Evolutionary conservation across 1,284 basidiomycete genomes (phyloP).

Genomic region (Cutaneotrichosporon cavernicola): DNA sequence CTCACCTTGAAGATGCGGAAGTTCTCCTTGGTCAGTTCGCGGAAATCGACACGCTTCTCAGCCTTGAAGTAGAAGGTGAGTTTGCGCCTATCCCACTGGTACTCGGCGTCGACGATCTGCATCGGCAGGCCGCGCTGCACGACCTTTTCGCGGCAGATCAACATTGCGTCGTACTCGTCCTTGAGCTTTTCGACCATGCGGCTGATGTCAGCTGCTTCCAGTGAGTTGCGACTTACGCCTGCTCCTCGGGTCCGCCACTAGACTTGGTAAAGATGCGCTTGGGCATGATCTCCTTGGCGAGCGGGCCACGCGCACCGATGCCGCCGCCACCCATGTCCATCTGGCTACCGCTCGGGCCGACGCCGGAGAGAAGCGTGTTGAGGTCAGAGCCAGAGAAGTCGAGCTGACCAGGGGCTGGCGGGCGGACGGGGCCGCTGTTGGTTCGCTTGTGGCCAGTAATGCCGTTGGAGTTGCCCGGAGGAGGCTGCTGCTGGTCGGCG

Average conservation of each 20-base stretch:
- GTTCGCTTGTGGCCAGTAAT: conserved; percentile 19
- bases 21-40: conserved; percentile 66
- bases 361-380: conserved; percentile 39
- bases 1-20: conserved; percentile 51
- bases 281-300: conserved; percentile 81
- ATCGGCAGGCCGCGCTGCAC: conserved; percentile 89
- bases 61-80: conserved; percentile 97
- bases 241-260: conserved; percentile 66
- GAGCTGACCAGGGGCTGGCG: conserved; percentile 21
- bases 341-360: conserved; percentile 44
- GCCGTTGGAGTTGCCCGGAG: conserved; percentile 13
- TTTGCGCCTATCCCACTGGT: conserved; percentile 97
- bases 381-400: conserved; percentile 44
- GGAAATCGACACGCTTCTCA: conserved; percentile 93
- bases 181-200: conserved; percentile 73
- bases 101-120: conserved; percentile 97
- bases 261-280: conserved; percentile 97
- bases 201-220: conserved; percentile 53
- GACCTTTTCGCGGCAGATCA: conserved; percentile 87
- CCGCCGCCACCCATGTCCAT: conserved; percentile 39
- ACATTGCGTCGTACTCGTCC: conserved; percentile 89
- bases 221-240: conserved; percentile 61
- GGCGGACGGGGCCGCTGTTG: conserved; percentile 18
- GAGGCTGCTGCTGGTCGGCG: conserved; percentile 1
- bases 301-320: conserved; percentile 39